A percentile compares a stretch with the other conserved stretches of the same genome.
These are phyloP conservation scores for Durusdinium trenchii DNA, from an alignment of 73 alveolate genomes.

Conservation along the genomic window DNA sequence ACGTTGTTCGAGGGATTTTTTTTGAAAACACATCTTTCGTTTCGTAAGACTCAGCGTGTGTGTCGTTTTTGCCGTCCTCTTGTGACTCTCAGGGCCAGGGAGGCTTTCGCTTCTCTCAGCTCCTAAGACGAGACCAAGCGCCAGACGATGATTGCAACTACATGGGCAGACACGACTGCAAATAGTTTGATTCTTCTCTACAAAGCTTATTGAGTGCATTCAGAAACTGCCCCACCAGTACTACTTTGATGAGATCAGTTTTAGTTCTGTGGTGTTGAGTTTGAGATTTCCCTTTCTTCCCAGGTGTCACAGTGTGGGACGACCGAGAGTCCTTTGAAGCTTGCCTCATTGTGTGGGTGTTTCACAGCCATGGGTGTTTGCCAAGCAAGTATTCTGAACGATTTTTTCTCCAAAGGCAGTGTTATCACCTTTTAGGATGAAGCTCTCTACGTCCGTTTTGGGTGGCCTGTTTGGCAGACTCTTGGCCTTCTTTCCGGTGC, in stretches of 20 bases:
- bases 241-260: too few relatives aligned
- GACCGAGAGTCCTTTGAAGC: constrained; percentile 44
- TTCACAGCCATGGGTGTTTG: too few relatives aligned
- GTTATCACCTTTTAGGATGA: too few relatives aligned
- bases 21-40: background rate
- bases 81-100: background rate
- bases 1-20: background rate
- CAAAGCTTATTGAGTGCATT: too few relatives aligned
- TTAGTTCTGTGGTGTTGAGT: background rate
- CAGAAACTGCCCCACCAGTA: too few relatives aligned
- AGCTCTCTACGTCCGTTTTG: too few relatives aligned
- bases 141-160: constrained; percentile 87
- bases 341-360: too few relatives aligned
- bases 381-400: too few relatives aligned
- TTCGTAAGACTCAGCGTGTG: too few relatives aligned
- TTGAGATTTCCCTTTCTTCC: background rate
- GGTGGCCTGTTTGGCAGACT: background rate
- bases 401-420: too few relatives aligned
- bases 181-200: background rate
- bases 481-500: background rate
- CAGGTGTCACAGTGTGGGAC: constrained; percentile 93
- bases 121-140: constrained; percentile 78
- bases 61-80: background rate
- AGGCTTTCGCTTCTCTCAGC: constrained; percentile 87
- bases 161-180: background rate